Conservation (phyloP, 495 filamentous ascomycete genomes). For the Cercophora scortea region DNA sequence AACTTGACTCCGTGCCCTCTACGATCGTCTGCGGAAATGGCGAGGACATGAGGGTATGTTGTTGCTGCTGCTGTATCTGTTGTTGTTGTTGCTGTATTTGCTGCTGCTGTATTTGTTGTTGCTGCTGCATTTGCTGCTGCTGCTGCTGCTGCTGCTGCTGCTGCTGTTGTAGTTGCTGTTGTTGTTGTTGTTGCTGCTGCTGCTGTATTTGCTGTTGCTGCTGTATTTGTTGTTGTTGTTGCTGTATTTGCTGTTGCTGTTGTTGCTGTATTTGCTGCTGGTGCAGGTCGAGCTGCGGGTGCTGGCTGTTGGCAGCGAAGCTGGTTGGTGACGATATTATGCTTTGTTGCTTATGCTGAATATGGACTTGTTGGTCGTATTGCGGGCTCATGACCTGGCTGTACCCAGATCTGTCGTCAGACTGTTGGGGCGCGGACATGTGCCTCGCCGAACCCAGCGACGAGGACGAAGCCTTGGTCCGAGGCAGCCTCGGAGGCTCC, state of each 20-base stretch:
- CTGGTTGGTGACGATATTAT: slow-evolving; percentile 3
- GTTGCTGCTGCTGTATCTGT: too few species aligned
- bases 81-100: too few species aligned
- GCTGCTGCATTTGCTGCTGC: slow-evolving; percentile 7
- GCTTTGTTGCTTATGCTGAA: slow-evolving; percentile 13
- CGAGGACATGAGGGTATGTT: slow-evolving; percentile 2
- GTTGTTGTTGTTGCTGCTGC: neutral
- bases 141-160: slow-evolving; percentile 32
- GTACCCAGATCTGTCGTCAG: too few species aligned
- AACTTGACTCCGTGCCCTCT: slow-evolving; percentile 1
- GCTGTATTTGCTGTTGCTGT: slow-evolving; percentile 2
- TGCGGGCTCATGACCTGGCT: neutral
- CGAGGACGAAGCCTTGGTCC: neutral
- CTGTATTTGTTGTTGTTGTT: too few species aligned
- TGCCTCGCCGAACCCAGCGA: slow-evolving; percentile 8
- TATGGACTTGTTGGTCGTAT: neutral
- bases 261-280: neutral
- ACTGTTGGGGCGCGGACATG: slow-evolving; percentile 1
- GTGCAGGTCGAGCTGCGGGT: slow-evolving; percentile 4
- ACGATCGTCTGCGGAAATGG: slow-evolving; percentile 4
- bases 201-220: too few species aligned
- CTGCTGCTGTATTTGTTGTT: too few species aligned
- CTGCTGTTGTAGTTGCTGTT: slow-evolving; percentile 3
- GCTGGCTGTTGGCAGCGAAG: slow-evolving; percentile 2
- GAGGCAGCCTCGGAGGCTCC: slow-evolving; percentile 13